phyloP scores from a whole-genome alignment of 1,284 basidiomycete species.

The Malassezia nana region DNA sequence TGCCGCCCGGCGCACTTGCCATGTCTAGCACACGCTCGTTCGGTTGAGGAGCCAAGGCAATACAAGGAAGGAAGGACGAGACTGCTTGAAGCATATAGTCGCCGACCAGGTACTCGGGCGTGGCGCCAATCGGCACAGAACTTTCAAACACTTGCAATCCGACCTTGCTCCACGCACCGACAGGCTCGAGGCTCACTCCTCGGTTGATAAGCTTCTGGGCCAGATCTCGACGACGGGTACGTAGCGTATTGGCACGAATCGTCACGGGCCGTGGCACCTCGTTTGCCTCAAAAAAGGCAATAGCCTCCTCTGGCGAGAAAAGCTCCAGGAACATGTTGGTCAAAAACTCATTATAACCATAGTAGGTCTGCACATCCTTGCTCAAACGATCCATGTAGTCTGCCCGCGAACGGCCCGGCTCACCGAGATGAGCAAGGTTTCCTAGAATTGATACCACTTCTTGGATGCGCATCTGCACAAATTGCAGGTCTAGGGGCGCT shows the following conservation, averaged over 20 bases:
- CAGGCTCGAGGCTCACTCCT: slow-evolving; percentile 82
- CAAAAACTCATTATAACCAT: slow-evolving; percentile 94
- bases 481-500: slow-evolving; percentile 58
- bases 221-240: slow-evolving; percentile 82
- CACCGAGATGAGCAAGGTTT: slow-evolving; percentile 26
- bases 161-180: slow-evolving; percentile 98
- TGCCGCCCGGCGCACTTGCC: slow-evolving; percentile 96
- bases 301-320: slow-evolving; percentile 76
- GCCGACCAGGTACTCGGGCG: slow-evolving; percentile 95
- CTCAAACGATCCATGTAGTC: slow-evolving; percentile 84
- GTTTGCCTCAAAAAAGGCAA: slow-evolving; percentile 97
- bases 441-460: slow-evolving; percentile 69
- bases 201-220: slow-evolving; percentile 90
- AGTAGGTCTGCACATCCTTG: slow-evolving; percentile 61
- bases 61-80: slow-evolving; percentile 96
- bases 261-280: slow-evolving; percentile 93
- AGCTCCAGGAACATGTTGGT: slow-evolving; percentile 87
- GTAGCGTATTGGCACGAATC: slow-evolving; percentile 92
- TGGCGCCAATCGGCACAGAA: slow-evolving; percentile 80
- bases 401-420: slow-evolving; percentile 60
- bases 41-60: slow-evolving; percentile 83
- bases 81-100: slow-evolving; percentile 99
- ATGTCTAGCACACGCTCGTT: slow-evolving; percentile 93
- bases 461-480: slow-evolving; percentile 78
- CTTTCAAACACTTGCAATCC: slow-evolving; percentile 96